Conservation (phyloP, 768 basidiomycete genomes). For the Suillus luteus region DNA sequence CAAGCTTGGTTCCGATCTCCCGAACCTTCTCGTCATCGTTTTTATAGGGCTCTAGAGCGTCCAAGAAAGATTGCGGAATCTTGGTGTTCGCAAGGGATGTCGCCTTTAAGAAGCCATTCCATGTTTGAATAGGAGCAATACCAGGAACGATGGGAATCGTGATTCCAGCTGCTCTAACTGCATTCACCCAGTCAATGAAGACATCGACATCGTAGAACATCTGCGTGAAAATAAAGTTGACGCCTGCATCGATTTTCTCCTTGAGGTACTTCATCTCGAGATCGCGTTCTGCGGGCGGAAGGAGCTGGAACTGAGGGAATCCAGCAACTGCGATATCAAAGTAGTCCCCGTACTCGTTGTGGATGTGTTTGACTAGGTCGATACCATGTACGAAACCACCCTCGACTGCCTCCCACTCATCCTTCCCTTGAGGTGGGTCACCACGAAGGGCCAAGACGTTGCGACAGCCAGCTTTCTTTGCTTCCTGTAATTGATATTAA, state of each 20-base stretch:
- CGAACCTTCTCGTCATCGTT: slow-evolving; percentile 93
- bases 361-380: slow-evolving; percentile 90
- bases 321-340: slow-evolving; percentile 95
- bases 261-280: slow-evolving; percentile 86
- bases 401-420: slow-evolving; percentile 90
- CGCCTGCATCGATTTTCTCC: slow-evolving; percentile 89
- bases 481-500: slow-evolving; percentile 58
- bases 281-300: slow-evolving; percentile 72
- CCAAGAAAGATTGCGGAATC: slow-evolving; percentile 76
- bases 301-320: slow-evolving; percentile 80
- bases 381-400: slow-evolving; percentile 90
- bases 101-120: slow-evolving; percentile 90
- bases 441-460: slow-evolving; percentile 94
- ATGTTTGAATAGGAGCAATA: slow-evolving; percentile 94
- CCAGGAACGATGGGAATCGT: slow-evolving; percentile 90
- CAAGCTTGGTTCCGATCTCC: slow-evolving; percentile 89
- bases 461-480: slow-evolving; percentile 84
- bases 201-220: slow-evolving; percentile 96
- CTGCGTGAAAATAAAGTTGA: slow-evolving; percentile 94
- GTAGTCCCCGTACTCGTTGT: slow-evolving; percentile 80
- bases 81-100: slow-evolving; percentile 76
- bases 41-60: slow-evolving; percentile 82
- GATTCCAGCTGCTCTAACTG: slow-evolving; percentile 82
- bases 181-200: slow-evolving; percentile 89
- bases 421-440: slow-evolving; percentile 86